phyloP scores from a whole-genome alignment of 176 grass and related monocot genomes.

The Lolium multiflorum region DNA sequence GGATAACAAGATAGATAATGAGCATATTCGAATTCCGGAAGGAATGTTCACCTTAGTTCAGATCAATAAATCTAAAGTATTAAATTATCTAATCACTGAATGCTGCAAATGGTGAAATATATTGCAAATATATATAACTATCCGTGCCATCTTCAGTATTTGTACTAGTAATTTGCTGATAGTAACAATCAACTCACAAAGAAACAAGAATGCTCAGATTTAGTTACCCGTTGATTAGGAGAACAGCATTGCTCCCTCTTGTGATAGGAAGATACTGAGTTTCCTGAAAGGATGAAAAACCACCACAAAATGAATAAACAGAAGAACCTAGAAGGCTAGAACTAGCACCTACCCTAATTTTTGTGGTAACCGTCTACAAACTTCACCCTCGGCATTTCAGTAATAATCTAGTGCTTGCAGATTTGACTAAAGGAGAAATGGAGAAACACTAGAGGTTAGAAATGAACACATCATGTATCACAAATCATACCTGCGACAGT shows the following conservation, averaged over 20 bases:
- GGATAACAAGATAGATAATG: slow-evolving; percentile 14
- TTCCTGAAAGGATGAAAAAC: slow-evolving; percentile 74
- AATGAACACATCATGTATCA: slow-evolving; percentile 19
- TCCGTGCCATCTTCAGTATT: background rate
- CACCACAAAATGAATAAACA: slow-evolving; percentile 34
- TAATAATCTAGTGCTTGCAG: background rate
- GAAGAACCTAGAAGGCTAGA: slow-evolving; percentile 8
- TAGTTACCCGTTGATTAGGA: slow-evolving; percentile 96
- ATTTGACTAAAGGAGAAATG: slow-evolving; percentile 18
- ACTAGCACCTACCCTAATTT: background rate
- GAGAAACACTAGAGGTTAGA: slow-evolving; percentile 38
- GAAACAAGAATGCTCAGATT: slow-evolving; percentile 14
- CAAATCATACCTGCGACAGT: slow-evolving; percentile 64
- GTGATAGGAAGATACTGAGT: slow-evolving; percentile 95
- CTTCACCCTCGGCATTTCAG: background rate
- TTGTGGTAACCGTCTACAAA: background rate
- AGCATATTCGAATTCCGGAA: background rate
- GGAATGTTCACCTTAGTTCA: slow-evolving; percentile 7
- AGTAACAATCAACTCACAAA: slow-evolving; percentile 26
- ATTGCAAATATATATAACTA: slow-evolving; percentile 2
- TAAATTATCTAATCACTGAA: slow-evolving; percentile 24
- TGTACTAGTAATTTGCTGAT: slow-evolving; percentile 8
- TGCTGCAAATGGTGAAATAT: slow-evolving; percentile 10
- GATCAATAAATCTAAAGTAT: background rate
- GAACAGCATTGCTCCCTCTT: slow-evolving; percentile 92